Evolutionary conservation across 331 rosid species (phyloP), one percentile per base, ranked within the genome.

Genomic region (Pyrus hybrid): DNA sequence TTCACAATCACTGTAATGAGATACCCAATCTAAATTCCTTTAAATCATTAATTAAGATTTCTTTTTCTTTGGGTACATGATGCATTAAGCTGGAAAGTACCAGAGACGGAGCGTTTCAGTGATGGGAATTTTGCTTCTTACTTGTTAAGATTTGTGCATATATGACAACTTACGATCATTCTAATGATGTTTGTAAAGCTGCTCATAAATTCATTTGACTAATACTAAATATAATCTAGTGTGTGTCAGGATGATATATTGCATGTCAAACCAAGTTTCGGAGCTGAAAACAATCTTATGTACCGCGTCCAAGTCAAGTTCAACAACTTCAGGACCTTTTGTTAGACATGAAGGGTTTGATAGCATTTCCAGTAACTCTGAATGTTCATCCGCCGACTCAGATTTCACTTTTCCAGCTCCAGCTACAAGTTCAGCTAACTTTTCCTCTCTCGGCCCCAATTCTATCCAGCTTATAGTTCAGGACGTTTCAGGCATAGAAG

Each of bases 191-290:
- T 61, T 37, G 41, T 26, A 62, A 80, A 80, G 74, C 62, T 70
- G 56, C 73, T 80, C 71, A 54, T 77, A 75, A 26, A 21, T 61
- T 65, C 79, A 82, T 81, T 83, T 88, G 83, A 85, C 88, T 91
- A 88, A 90, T 88, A 76, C 86, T 76, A 77, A 76, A 87, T 85
- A 87, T 88, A 90, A 86, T 79, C 81, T 88, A 86, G 95, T 87
- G 91, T 88, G 94, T 93, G 80, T 84, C 96, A 93, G 97, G 97
- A 91, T 93, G 98, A 88, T 91, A 81, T 81, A 82, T 78, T 86
- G 85, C 88, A 82, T 90, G 93, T 88, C 93, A 78, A 88, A 77
- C 85, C 97, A 91, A 91, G 93, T 93, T 75, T 84, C 91, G 67
- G 96, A 88, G 75, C 87, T 93, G 88, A 91, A 87, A 86, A 85